A percentile compares a stretch with the other conserved stretches of the same genome.
Evolutionary conservation across 2,329 filamentous ascomycete genomes (phyloP).

Genomic region (Paecilomyces fulvus): DNA sequence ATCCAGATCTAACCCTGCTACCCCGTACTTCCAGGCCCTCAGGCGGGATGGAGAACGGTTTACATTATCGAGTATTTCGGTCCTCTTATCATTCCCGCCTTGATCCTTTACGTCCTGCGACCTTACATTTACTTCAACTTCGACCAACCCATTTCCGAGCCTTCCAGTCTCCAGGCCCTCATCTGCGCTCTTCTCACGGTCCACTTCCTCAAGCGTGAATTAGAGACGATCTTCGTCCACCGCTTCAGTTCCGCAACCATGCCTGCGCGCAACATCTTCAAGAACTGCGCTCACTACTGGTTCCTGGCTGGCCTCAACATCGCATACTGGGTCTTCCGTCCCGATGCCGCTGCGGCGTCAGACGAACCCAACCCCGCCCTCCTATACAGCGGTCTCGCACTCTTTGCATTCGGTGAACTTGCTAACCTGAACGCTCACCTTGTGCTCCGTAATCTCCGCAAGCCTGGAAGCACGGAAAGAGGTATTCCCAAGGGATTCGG

Average conservation of each 20-base stretch:
- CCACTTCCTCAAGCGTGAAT: constrained; percentile 92
- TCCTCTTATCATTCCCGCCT: constrained; percentile 76
- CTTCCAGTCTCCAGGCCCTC: constrained; percentile 62
- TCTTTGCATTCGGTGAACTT: constrained; percentile 71
- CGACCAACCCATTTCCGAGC: constrained; percentile 38
- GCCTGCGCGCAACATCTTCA: constrained; percentile 84
- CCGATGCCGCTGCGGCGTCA: constrained; percentile 58
- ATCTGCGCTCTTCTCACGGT: constrained; percentile 64
- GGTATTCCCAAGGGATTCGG: constrained; percentile 81
- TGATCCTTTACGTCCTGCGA: constrained; percentile 61
- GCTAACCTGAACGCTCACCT: constrained; percentile 74
- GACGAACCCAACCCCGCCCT: constrained; percentile 42
- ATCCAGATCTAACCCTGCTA: neutral
- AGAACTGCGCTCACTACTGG: constrained; percentile 96
- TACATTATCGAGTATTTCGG: constrained; percentile 94
- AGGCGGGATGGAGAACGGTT: constrained; percentile 87
- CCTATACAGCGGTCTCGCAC: constrained; percentile 58
- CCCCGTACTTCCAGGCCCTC: constrained; percentile 52
- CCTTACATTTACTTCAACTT: constrained; percentile 59
- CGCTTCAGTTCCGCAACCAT: constrained; percentile 93
- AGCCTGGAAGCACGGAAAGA: constrained; percentile 70
- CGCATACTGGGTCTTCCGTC: constrained; percentile 77
- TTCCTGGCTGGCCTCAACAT: constrained; percentile 68
- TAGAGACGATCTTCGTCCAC: constrained; percentile 90
- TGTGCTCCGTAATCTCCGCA: constrained; percentile 68